A percentile compares a stretch with the other conserved stretches of the same genome.
Conservation (phyloP, 495 filamentous ascomycete genomes). For the Xylaria flabelliformis region DNA sequence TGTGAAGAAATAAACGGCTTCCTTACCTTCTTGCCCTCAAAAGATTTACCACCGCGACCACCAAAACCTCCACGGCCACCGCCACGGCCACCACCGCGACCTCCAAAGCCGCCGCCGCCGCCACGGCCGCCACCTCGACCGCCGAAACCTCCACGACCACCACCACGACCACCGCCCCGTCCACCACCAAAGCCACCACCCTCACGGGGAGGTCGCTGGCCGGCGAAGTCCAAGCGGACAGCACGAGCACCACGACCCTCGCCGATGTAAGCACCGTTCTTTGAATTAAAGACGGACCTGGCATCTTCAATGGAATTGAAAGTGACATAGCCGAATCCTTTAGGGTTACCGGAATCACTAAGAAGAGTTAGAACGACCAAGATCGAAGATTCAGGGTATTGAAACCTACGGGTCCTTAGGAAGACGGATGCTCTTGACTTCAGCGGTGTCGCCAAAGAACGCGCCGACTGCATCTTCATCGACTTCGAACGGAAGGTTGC, state of each 20-base stretch:
- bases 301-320: constrained; percentile 87
- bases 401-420: constrained; percentile 78
- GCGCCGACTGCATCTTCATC: constrained; percentile 76
- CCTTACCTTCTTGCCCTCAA: constrained; percentile 79
- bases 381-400: not conserved
- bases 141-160: constrained; percentile 51
- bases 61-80: constrained; percentile 53
- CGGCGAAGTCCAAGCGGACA: constrained; percentile 88
- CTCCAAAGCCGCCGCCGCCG: constrained; percentile 49
- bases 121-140: constrained; percentile 56
- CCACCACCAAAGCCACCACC: constrained; percentile 58
- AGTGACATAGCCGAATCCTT: constrained; percentile 95
- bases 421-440: constrained; percentile 79
- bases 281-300: constrained; percentile 72
- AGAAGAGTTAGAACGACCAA: constrained; percentile 45
- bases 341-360: constrained; percentile 81
- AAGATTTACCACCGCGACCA: constrained; percentile 54
- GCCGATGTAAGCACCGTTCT: constrained; percentile 76
- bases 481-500: constrained; percentile 87
- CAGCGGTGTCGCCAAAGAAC: constrained; percentile 74
- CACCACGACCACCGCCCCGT: constrained; percentile 56
- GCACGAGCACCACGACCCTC: constrained; percentile 64
- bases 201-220: constrained; percentile 70
- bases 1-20: not conserved
- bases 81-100: constrained; percentile 51